phyloP scores from a whole-genome alignment of 768 basidiomycete species.

The Lactifluus subvellereus region DNA sequence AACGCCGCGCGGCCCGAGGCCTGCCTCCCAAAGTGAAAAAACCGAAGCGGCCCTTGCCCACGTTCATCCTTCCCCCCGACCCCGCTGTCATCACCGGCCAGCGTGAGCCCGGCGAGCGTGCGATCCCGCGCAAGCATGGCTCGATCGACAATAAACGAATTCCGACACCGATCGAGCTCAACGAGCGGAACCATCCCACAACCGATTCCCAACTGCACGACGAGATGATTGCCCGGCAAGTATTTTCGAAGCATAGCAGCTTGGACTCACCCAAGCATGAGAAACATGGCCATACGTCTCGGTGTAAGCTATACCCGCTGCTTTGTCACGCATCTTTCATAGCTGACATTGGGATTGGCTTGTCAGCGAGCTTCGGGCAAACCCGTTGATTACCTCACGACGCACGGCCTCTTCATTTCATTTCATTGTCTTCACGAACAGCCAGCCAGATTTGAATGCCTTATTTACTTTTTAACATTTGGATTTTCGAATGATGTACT shows the following conservation, averaged over 20 bases:
- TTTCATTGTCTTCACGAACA: not conserved
- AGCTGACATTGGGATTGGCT: not conserved
- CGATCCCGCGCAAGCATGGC: constrained; percentile 11
- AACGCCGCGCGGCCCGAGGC: constrained; percentile 15
- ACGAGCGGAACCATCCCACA: not conserved
- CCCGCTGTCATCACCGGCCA: constrained; percentile 21
- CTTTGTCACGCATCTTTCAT: not conserved
- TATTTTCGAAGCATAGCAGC: constrained; percentile 16
- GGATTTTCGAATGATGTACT: not conserved
- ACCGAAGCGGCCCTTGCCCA: constrained; percentile 14
- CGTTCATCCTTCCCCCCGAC: constrained; percentile 24
- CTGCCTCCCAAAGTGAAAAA: constrained; percentile 14
- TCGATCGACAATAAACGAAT: not conserved
- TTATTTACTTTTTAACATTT: not conserved
- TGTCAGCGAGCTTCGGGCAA: constrained; percentile 6
- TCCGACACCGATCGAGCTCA: constrained; percentile 5
- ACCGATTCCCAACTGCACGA: constrained; percentile 1
- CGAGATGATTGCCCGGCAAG: constrained; percentile 14
- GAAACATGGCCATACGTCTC: not conserved
- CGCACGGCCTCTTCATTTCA: not conserved
- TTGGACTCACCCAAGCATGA: constrained; percentile 16
- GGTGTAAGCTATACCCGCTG: not conserved
- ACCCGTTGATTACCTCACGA: not conserved
- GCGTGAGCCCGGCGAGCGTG: constrained; percentile 16
- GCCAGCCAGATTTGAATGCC: not conserved